phyloP scores from a whole-genome alignment of 495 filamentous ascomycete genomes.

The Xylaria castorea region DNA sequence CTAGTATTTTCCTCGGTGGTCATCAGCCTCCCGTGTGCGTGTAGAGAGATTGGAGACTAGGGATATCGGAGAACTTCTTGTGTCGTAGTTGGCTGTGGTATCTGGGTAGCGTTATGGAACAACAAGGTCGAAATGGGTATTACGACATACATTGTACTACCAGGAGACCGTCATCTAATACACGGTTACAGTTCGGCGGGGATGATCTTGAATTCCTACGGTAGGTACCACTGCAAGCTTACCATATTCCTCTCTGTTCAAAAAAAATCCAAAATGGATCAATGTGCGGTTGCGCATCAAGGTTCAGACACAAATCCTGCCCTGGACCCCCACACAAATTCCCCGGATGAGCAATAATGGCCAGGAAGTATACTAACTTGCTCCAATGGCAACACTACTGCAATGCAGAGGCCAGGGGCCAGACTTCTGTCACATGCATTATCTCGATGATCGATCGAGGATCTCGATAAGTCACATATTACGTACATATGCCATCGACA shows the following conservation, averaged over 20 bases:
- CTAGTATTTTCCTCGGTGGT: not conserved
- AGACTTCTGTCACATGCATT: constrained; percentile 5
- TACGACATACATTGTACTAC: not conserved
- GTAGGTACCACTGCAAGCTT: not conserved
- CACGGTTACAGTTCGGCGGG: not conserved
- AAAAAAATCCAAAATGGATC: not conserved
- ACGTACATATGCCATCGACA: not conserved
- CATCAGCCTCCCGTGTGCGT: not conserved
- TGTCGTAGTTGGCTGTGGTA: not conserved
- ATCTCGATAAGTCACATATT: constrained; percentile 12
- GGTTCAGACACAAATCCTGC: not conserved
- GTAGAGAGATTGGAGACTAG: not conserved
- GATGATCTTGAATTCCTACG: not conserved
- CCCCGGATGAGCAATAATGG: not conserved
- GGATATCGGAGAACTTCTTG: not conserved
- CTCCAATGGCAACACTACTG: not conserved
- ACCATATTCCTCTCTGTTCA: not conserved
- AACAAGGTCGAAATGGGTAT: not conserved
- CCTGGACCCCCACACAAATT: not conserved
- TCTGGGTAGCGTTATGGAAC: not conserved
- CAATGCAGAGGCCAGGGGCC: constrained; percentile 1
- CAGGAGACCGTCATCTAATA: not conserved
- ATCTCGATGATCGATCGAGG: constrained; percentile 25
- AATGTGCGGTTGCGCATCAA: not conserved
- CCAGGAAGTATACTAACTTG: not conserved